Percentiles rank a stretch among this genome's conserved stretches.
Evolutionary conservation across 2,329 filamentous ascomycete genomes (phyloP).

Genomic region (Annulohypoxylon truncatum): DNA sequence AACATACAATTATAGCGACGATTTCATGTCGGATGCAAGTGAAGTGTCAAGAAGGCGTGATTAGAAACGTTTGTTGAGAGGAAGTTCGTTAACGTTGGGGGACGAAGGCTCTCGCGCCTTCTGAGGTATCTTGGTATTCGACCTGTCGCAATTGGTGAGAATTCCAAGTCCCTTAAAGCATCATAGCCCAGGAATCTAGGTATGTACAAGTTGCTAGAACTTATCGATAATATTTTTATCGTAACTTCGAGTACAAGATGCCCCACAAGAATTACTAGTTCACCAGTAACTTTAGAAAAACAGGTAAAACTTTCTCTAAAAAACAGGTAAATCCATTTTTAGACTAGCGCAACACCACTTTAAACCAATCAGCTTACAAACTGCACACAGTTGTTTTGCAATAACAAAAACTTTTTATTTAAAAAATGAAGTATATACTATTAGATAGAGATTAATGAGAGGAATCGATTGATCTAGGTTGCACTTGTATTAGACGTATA

Average conservation of each 20-base stretch:
- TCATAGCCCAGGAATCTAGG: background rate
- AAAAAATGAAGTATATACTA: no score
- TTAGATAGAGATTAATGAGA: no score
- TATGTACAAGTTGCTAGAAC: background rate
- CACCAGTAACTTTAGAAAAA: no score
- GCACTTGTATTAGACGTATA: no score
- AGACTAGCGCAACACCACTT: no score
- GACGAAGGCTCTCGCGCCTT: background rate
- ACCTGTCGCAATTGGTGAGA: constrained; percentile 16
- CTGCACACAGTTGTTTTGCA: no score
- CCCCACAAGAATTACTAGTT: background rate
- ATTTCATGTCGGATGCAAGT: constrained; percentile 13
- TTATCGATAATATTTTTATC: constrained; percentile 16
- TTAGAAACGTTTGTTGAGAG: background rate
- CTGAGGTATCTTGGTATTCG: background rate
- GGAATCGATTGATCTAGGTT: no score
- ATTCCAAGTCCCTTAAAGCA: background rate
- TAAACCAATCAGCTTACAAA: no score
- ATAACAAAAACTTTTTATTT: no score
- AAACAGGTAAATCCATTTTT: no score
- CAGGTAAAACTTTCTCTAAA: no score
- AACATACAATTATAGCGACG: constrained; percentile 20
- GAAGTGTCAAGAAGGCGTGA: background rate
- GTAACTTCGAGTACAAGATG: background rate
- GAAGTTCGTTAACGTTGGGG: background rate